Evolutionary conservation across 2,329 filamentous ascomycete species (phyloP).

Genomic region (Fusarium pseudoanthophilum): DNA sequence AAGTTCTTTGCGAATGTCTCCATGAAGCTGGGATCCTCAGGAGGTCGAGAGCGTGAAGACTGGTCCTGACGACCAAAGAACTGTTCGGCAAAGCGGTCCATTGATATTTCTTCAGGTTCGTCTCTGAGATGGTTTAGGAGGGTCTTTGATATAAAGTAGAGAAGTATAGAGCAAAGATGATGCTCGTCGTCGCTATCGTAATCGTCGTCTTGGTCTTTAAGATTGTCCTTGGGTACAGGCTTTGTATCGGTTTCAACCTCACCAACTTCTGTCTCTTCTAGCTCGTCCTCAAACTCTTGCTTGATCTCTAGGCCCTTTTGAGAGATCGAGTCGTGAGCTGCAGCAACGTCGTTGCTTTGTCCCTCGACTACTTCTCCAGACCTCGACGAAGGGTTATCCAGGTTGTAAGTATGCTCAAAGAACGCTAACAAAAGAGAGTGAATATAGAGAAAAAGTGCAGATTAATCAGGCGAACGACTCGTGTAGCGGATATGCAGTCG

Average conservation of each 20-base stretch:
- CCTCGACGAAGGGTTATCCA: slow-evolving; percentile 23
- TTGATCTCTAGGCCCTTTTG: slow-evolving; percentile 5
- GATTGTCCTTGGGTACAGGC: neutral
- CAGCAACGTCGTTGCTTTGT: slow-evolving; percentile 28
- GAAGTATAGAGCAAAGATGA: slow-evolving; percentile 34
- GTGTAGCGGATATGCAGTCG: slow-evolving; percentile 34
- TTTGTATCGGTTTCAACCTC: slow-evolving; percentile 5
- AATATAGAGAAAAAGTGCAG: neutral
- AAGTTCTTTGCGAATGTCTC: slow-evolving; percentile 40
- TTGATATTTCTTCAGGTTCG: neutral
- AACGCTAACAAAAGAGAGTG: neutral
- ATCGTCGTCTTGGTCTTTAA: slow-evolving; percentile 2
- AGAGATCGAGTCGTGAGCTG: slow-evolving; percentile 23
- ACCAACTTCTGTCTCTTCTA: slow-evolving; percentile 1
- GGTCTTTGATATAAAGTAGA: slow-evolving; percentile 39
- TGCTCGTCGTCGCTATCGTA: slow-evolving; percentile 37
- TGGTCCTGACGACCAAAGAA: slow-evolving; percentile 35
- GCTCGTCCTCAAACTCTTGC: neutral
- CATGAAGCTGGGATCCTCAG: slow-evolving; percentile 36
- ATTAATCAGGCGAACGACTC: neutral
- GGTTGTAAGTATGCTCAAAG: slow-evolving; percentile 1
- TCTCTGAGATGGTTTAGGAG: slow-evolving; percentile 24
- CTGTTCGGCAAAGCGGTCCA: slow-evolving; percentile 42
- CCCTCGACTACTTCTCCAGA: slow-evolving; percentile 27
- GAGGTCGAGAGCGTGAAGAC: slow-evolving; percentile 15